phyloP scores from a whole-genome alignment of 1,284 basidiomycete species.

The Agroathelia rolfsii region DNA sequence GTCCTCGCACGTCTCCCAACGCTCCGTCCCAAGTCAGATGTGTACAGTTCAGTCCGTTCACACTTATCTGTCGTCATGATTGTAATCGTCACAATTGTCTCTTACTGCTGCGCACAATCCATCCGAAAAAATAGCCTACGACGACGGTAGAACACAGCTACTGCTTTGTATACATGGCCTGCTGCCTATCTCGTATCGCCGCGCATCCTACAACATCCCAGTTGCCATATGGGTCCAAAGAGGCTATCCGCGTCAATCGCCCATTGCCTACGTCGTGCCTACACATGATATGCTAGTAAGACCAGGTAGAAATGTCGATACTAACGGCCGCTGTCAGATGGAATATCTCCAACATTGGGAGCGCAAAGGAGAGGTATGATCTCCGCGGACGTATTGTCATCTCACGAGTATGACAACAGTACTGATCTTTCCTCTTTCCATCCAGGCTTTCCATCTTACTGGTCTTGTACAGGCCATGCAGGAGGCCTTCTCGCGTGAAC shows the following conservation, averaged over 20 bases:
- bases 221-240: slow-evolving; percentile 81
- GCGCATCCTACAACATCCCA: slow-evolving; percentile 87
- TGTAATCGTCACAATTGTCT: slow-evolving; percentile 6
- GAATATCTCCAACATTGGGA: slow-evolving; percentile 74
- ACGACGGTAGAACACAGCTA: slow-evolving; percentile 88
- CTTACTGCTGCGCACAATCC: too few relatives aligned
- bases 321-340: slow-evolving; percentile 66
- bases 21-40: slow-evolving; percentile 82
- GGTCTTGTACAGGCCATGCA: slow-evolving; percentile 67
- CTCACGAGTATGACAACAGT: slow-evolving; percentile 11
- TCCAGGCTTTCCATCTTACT: slow-evolving; percentile 58
- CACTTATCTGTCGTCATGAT: slow-evolving; percentile 5
- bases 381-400: slow-evolving; percentile 12
- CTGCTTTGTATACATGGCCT: slow-evolving; percentile 88
- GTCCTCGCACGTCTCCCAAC: slow-evolving; percentile 52
- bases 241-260: slow-evolving; percentile 74
- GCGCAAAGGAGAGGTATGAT: slow-evolving; percentile 75
- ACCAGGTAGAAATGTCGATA: slow-evolving; percentile 68
- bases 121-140: too few relatives aligned
- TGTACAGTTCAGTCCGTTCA: slow-evolving; percentile 80
- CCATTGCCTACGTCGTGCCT: slow-evolving; percentile 92
- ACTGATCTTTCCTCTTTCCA: slow-evolving; percentile 11
- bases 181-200: slow-evolving; percentile 76
- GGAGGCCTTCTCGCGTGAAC: slow-evolving; percentile 72
- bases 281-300: slow-evolving; percentile 87